Evolutionary conservation across 2,329 filamentous ascomycete species (phyloP), one percentile per base, ranked within the genome.

Genomic region (Rhinocladiella mackenziei): DNA sequence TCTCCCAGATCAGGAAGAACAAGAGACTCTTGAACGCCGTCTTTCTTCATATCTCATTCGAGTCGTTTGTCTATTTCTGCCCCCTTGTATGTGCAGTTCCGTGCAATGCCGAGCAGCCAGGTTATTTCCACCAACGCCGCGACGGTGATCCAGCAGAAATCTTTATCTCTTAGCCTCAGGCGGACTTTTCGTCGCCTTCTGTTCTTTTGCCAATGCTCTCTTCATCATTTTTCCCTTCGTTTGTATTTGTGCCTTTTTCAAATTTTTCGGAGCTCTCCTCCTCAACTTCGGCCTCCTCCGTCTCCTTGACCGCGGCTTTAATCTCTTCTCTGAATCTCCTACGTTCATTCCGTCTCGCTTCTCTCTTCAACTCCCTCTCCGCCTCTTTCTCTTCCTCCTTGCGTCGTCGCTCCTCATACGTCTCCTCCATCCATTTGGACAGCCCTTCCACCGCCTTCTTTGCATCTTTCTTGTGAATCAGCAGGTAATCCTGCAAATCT

Each of bases 401-500:
- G 11, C 37, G 33, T 25, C 43, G 31, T 19, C 52, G 39, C 45
- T 55, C 50, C 15, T 53, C 44, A 13, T 40, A 15, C 5, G 39
- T 22, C 35, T 43, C 45, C 15, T 48, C 47, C 36, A 56, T 48
- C 72, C 73, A 78, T 34, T 43, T 54, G n/a, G 53, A 60, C 4
- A 72, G 65, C 48, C 67, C 61, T 20, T 62, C 61, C 22, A 76
- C 51, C 15, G 74, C 73, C 38, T 63, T 58, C 10, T 54, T 49
- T 3, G 75, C 72, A 38, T 70, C 67, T 45, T 71, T 72, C 61
- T 75, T 75, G 45, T 70, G 60, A 47, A 65, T 67, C 40, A 78
- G 63, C 25, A 78, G 60, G 49, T 73, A 75, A 9, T 71, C 73
- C 55, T 77, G 72, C 22, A 77, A 65, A 57, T 77, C 71, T 3